A percentile compares a stretch with the other conserved stretches of the same genome.
Evolutionary conservation across 805 yeast genomes (phyloP).

Genomic region (Yamadazyma ubonensis): DNA sequence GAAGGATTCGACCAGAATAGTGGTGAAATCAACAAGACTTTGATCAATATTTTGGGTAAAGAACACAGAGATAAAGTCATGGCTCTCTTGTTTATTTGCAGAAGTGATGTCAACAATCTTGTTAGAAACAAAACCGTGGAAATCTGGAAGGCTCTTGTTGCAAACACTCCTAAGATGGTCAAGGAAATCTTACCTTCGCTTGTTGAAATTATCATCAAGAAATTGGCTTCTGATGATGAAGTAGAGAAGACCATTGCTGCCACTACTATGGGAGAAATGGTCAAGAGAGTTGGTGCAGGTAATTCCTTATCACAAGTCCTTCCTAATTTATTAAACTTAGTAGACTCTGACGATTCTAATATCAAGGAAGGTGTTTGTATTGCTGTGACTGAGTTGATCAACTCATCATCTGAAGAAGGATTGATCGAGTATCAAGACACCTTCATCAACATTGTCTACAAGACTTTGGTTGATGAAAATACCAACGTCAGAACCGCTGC

Average conservation of each 20-base stretch:
- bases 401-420: constrained; percentile 63
- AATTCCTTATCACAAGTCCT: constrained; percentile 79
- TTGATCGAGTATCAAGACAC: constrained; percentile 62
- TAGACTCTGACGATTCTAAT: constrained; percentile 61
- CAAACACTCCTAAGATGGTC: constrained; percentile 92
- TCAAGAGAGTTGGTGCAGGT: constrained; percentile 87
- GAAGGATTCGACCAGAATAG: constrained; percentile 34
- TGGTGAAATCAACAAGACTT: constrained; percentile 56
- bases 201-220: constrained; percentile 73
- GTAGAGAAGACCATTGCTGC: constrained; percentile 86
- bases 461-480: constrained; percentile 73
- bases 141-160: constrained; percentile 94
- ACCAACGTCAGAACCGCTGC: constrained; percentile 84
- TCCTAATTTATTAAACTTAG: constrained; percentile 76
- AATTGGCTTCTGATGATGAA: constrained; percentile 80
- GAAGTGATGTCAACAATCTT: constrained; percentile 84
- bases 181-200: constrained; percentile 88
- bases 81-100: constrained; percentile 86
- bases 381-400: constrained; percentile 82
- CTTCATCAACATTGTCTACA: constrained; percentile 73
- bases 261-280: constrained; percentile 89
- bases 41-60: constrained; percentile 77
- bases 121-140: constrained; percentile 90
- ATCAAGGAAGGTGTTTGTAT: constrained; percentile 91
- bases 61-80: constrained; percentile 86